Base-by-base conservation (phyloP, 2,329 filamentous ascomycete genomes). In the Penicillium sp. region DNA sequence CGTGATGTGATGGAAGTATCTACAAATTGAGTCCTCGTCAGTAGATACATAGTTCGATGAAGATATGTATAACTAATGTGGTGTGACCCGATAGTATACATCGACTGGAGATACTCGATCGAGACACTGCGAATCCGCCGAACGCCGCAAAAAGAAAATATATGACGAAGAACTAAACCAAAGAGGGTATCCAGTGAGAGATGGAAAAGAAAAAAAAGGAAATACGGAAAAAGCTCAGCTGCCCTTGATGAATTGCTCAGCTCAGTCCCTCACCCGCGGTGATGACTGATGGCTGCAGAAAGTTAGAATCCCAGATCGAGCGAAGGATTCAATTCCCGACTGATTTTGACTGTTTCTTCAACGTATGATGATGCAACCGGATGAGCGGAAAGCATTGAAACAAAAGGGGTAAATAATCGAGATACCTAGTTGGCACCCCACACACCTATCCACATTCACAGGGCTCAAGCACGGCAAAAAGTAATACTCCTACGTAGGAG, bases 311-410 rank as follows among this genome's bases (percentile, higher is more conserved):
- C 21, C 13, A 48, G 48, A 58, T 58, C 48, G 48, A 51, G 7
- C 38, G 48, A 58, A 58, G 55, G 55, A 52, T 45, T 29, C 35
- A 48, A 11, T 45, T 31, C 56, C 48, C 26, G 56, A 38, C 38
- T 23, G 56, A 38, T 52, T 50, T 50, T n/a, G 46, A 13, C 15
- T 41, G 26, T 26, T 26, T 2, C 26, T 26, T 26, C 26, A 26
- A 26, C 26, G 26, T 26, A 26, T 26, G 26, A 26, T 26, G 26
- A 26, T 26, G 26, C 26, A 26, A 26, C 26, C 26, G 26, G 26
- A 26, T 4, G 26, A 26, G 26, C 26, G 44, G 17, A 46, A 46
- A 46, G 44, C 7, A 46, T 26, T 26, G 26, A 26, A 26, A 26
- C 26, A 26, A 26, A 26, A 26, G 26, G 26, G 5, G 26, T 26